Evolutionary conservation across 1,284 basidiomycete species (phyloP).

Genomic region (Austroboletus novae-zelandiae): DNA sequence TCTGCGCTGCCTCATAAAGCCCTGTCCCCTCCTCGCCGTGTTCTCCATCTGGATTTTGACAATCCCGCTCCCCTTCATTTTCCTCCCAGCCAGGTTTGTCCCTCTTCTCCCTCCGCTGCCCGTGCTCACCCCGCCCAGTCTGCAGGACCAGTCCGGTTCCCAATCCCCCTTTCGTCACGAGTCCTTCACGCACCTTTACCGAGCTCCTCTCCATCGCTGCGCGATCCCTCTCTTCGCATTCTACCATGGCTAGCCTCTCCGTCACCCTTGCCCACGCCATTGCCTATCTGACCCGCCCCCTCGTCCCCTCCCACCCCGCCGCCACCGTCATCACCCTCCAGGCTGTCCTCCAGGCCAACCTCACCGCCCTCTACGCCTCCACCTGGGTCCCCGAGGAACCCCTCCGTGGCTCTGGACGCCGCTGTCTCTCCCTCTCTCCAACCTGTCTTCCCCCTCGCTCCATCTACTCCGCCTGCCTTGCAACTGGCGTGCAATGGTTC

Average conservation of each 20-base stretch:
- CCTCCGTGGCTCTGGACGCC: constrained; percentile 62
- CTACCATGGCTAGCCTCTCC: constrained; percentile 52
- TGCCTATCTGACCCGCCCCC: constrained; percentile 64
- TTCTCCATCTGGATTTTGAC: constrained; percentile 34
- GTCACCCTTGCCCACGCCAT: constrained; percentile 69
- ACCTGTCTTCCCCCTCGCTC: constrained; percentile 61
- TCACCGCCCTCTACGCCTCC: constrained; percentile 61
- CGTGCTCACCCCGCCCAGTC: constrained; percentile 19
- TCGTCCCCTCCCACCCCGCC: constrained; percentile 53
- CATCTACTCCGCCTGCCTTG: constrained; percentile 65
- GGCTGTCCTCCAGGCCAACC: constrained; percentile 65
- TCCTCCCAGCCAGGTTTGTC: constrained; percentile 30
- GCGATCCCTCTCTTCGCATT: constrained; percentile 47
- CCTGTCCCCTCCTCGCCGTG: neutral
- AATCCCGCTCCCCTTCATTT: constrained; percentile 27
- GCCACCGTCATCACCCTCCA: constrained; percentile 64
- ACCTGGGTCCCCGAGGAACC: constrained; percentile 65
- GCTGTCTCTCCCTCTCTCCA: constrained; percentile 73
- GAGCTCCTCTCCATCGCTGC: constrained; percentile 54
- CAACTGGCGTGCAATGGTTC: constrained; percentile 69
- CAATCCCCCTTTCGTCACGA: constrained; percentile 6
- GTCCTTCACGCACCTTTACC: constrained; percentile 31
- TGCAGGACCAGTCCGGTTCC: constrained; percentile 25
- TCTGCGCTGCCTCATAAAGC: constrained; percentile 27
- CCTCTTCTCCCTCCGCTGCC: neutral